Evolutionary conservation across 345 rosid species (phyloP), one percentile per base, ranked within the genome.

Genomic region (Turritis glabra): DNA sequence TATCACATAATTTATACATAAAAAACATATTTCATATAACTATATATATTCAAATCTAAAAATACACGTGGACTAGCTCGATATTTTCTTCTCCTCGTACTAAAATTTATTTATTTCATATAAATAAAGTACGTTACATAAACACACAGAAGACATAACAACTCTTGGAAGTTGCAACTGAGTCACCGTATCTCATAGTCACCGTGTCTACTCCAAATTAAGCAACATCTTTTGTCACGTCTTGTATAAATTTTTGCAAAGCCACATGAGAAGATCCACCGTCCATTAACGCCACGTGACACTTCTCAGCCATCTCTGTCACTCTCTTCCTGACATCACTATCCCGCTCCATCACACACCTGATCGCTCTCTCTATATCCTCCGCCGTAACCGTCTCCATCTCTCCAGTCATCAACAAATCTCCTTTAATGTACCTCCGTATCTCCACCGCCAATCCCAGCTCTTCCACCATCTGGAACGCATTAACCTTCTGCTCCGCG

Each of bases 401-500:
- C 8, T 59, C 64, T 13, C 78, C 60, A 14, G 0, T 17, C 63
- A 7, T 0, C 51, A 17, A 0, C 18, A 70, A 46, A 29, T 61
- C 78, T 9, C 63, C 80, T 29, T 37, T 48, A 0, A 73, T 61
- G 19, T 40, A 81, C 81, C 33, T 73, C 43, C 61, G 76, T 6
- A 86, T 54, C 74, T 84, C 88, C 72, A 79, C 83, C 11, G 81
- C 87, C 5, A 84, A 17, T 38, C 85, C 82, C 22, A 85, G 30
- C 67, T 84, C 90, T 27, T 14, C 69, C 76, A 81, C 85, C 75
- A 84, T n/a, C 44, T 57, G 22, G 10, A 87, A 89, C 15, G 90
- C 90, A 15, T 87, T 89, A 14, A 83, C 25, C 30, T 80, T 90
- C 38, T 89, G 96, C 74, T 89, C 89, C 0, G 77, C 78, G 58